A percentile compares a stretch with the other conserved stretches of the same genome.
Conservation (phyloP, 371 early-diverging fungal genomes). For the Mucor plumbeus region DNA sequence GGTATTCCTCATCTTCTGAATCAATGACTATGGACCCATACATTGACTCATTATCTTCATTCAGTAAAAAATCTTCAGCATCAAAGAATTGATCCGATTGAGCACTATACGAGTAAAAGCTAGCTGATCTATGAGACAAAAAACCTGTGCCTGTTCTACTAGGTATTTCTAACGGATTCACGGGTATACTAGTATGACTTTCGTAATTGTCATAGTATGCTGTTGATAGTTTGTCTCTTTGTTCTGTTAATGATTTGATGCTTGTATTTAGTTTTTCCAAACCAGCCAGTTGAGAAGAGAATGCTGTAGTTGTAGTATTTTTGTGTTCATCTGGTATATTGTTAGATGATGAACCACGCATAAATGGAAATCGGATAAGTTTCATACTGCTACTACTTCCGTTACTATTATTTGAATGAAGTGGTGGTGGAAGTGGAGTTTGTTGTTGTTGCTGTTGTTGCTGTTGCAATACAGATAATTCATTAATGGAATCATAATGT, state of each 20-base stretch:
- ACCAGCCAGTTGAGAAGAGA: not conserved
- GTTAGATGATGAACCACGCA: conserved; percentile 5
- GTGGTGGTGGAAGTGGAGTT: not conserved
- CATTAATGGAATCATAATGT: not conserved
- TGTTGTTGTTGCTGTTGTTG: not conserved
- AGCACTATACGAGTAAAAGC: conserved; percentile 18
- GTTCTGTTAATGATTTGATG: not conserved
- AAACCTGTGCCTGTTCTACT: conserved; percentile 12
- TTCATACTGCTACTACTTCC: conserved; percentile 8
- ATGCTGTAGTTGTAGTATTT: not conserved
- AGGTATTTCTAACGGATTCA: conserved; percentile 4
- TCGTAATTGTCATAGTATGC: conserved; percentile 9
- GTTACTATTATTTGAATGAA: not conserved
- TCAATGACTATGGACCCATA: conserved; percentile 11
- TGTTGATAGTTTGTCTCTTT: not conserved
- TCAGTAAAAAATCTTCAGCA: conserved; percentile 16
- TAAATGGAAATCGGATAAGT: conserved; percentile 18
- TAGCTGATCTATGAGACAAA: conserved; percentile 9
- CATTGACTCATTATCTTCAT: conserved; percentile 5
- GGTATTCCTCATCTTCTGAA: conserved; percentile 18
- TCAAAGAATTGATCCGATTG: conserved; percentile 23
- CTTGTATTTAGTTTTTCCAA: not conserved
- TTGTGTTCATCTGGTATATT: not conserved
- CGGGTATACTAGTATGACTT: too few species aligned
- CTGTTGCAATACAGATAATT: not conserved